A percentile compares a stretch with the other conserved stretches of the same genome.
phyloP scores from a whole-genome alignment of 345 rosid genomes.

The Boechera retrofracta region DNA sequence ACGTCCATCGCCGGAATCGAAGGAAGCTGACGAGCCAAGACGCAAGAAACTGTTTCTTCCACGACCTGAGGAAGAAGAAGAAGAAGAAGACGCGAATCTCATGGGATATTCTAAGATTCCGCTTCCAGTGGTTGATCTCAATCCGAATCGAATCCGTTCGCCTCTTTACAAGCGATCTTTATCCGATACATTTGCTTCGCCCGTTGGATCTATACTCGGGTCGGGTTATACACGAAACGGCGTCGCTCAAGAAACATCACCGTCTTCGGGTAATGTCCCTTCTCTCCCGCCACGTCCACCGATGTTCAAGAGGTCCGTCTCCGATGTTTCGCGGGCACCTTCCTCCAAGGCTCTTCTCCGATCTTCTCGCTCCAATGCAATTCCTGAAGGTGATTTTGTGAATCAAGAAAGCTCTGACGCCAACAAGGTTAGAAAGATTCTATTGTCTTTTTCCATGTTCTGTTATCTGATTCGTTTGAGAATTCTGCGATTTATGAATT shows the following conservation, averaged over 20 bases:
- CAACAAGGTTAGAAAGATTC: conserved; percentile 31
- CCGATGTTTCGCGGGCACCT: conserved; percentile 41
- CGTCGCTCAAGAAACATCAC: conserved; percentile 25
- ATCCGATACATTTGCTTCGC: conserved; percentile 40
- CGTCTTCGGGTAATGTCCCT: conserved; percentile 30
- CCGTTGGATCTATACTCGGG: conserved; percentile 23
- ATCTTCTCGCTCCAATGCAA: conserved; percentile 25
- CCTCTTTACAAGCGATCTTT: conserved; percentile 42
- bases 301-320: conserved; percentile 40
- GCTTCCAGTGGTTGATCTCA: conserved; percentile 32
- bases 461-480: not conserved
- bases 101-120: conserved; percentile 42
- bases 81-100: conserved; percentile 32
- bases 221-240: conserved; percentile 24
- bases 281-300: conserved; percentile 48
- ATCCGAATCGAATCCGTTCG: conserved; percentile 36
- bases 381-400: conserved; percentile 16
- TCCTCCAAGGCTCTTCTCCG: conserved; percentile 14
- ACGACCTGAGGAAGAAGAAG: conserved; percentile 34
- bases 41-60: conserved; percentile 43
- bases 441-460: not conserved
- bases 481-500: conserved; percentile 13
- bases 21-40: conserved; percentile 38
- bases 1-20: conserved; percentile 45
- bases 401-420: conserved; percentile 39